phyloP scores from a whole-genome alignment of 2,329 filamentous ascomycete genomes.

The Cordyceps cicadae region DNA sequence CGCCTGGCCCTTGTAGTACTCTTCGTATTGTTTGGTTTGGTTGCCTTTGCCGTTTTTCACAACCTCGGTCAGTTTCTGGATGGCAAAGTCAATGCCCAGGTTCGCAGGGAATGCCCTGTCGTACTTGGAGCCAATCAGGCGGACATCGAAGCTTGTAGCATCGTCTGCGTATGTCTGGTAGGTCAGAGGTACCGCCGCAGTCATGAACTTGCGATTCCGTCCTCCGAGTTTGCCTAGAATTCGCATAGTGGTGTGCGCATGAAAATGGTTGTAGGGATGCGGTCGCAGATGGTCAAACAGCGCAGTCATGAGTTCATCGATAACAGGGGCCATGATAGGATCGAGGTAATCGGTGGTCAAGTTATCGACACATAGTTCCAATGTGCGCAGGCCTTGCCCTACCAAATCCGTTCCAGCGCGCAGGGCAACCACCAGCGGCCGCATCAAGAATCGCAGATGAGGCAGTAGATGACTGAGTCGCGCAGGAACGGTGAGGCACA shows the following conservation, averaged over 20 bases:
- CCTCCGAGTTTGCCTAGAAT: constrained; percentile 95
- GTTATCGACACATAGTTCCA: constrained; percentile 97
- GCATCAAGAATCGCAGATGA: constrained; percentile 94
- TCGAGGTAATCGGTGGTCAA: constrained; percentile 96
- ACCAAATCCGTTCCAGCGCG: constrained; percentile 88
- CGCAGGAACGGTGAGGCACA: constrained; percentile 92
- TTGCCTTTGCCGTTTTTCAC: constrained; percentile 52
- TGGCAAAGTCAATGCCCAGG: constrained; percentile 79
- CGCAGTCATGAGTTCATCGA: constrained; percentile 96
- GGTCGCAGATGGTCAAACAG: constrained; percentile 93
- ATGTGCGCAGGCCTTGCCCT: constrained; percentile 81
- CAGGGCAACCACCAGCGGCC: constrained; percentile 90
- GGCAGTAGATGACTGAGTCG: constrained; percentile 88
- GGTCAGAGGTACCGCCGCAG: constrained; percentile 72
- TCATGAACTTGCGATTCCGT: constrained; percentile 91
- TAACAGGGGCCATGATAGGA: constrained; percentile 97
- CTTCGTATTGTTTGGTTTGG: constrained; percentile 57
- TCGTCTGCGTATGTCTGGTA: constrained; percentile 87
- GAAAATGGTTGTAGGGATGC: constrained; percentile 92
- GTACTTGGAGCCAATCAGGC: constrained; percentile 79
- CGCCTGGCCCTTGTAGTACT: constrained; percentile 88
- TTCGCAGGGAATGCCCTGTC: constrained; percentile 82
- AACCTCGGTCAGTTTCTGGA: constrained; percentile 76
- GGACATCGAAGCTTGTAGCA: constrained; percentile 75
- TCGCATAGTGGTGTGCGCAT: constrained; percentile 94